Conservation (phyloP, 2,329 filamentous ascomycete species). For the Penicillium sp. region DNA sequence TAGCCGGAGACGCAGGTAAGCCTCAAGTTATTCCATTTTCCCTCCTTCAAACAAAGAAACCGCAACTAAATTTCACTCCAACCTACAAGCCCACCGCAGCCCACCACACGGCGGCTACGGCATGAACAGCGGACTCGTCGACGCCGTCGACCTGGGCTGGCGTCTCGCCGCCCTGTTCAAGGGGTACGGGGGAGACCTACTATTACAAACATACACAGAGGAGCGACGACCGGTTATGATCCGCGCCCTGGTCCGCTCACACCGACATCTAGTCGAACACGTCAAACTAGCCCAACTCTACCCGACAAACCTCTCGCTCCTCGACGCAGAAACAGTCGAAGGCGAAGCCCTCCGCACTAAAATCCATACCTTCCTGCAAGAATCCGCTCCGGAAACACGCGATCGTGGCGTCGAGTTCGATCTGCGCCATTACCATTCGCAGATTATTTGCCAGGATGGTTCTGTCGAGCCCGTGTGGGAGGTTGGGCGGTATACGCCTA, state of each 20-base stretch:
- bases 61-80: no score
- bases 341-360: background rate
- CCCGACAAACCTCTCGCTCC: background rate
- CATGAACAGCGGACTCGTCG: conserved; percentile 1
- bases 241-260: background rate
- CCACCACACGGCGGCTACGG: conserved; percentile 3
- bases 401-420: conserved; percentile 29
- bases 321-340: background rate
- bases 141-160: background rate
- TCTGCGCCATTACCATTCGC: conserved; percentile 23
- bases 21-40: background rate
- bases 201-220: background rate
- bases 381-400: conserved; percentile 8
- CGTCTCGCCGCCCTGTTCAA: background rate
- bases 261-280: background rate
- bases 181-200: background rate
- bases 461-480: conserved; percentile 18
- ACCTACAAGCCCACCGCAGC: background rate
- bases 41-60: background rate
- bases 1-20: conserved; percentile 1
- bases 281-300: background rate
- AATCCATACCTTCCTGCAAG: background rate
- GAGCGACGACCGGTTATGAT: background rate
- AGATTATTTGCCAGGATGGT: conserved; percentile 11
- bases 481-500: conserved; percentile 26